Percentiles rank a stretch among this genome's conserved stretches.
Evolutionary conservation across 768 basidiomycete species (phyloP).

Genomic region (Boletus sp.): DNA sequence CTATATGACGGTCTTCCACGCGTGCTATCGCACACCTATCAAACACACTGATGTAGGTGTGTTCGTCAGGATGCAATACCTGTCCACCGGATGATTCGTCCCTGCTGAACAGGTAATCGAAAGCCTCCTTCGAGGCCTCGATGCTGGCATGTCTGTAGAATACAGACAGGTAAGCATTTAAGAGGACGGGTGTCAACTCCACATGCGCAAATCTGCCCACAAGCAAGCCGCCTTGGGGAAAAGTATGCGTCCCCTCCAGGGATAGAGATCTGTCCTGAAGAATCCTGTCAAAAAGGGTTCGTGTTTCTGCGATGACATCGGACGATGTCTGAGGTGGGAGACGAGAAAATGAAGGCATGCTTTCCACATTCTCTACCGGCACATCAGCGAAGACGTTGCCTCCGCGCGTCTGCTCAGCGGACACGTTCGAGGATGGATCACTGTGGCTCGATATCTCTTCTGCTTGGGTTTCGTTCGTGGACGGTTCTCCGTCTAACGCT

Average conservation of each 20-base stretch:
- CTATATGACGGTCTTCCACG: conserved; percentile 46
- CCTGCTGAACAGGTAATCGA: conserved; percentile 48
- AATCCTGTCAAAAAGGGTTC: conserved; percentile 63
- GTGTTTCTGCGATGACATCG: conserved; percentile 72
- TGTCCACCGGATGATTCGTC: conserved; percentile 4
- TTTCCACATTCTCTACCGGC: conserved; percentile 2
- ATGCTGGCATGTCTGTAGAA: conserved; percentile 61
- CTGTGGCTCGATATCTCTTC: neutral
- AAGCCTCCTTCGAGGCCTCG: conserved; percentile 46
- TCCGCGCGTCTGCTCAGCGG: conserved; percentile 4
- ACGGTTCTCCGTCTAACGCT: neutral
- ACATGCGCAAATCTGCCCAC: conserved; percentile 56
- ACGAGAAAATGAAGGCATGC: conserved; percentile 37
- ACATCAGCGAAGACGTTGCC: conserved; percentile 1
- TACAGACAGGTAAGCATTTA: conserved; percentile 82
- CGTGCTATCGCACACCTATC: conserved; percentile 55
- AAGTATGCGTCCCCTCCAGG: neutral
- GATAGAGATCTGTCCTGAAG: conserved; percentile 39
- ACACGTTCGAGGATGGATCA: neutral
- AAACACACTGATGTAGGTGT: conserved; percentile 63
- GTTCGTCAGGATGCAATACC: conserved; percentile 46
- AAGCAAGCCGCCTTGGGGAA: conserved; percentile 7
- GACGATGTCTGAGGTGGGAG: conserved; percentile 68
- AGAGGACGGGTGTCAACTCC: conserved; percentile 53
- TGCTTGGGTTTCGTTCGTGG: conserved; percentile 2